Conservation (phyloP, 306 rosid genomes). For the Gynostemma pentaphyllum region DNA sequence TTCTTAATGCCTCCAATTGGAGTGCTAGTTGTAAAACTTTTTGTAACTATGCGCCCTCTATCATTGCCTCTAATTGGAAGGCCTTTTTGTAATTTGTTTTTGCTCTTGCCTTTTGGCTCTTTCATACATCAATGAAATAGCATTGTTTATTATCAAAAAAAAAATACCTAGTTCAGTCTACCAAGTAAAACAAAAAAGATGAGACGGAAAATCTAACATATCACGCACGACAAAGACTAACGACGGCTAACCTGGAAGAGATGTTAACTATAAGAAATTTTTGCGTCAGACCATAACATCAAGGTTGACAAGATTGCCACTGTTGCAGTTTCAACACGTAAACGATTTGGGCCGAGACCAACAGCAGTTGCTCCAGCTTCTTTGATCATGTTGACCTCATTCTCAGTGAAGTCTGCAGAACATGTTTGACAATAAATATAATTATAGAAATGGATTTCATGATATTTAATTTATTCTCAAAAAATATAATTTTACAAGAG, state of each 20-base stretch:
- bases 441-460: background rate
- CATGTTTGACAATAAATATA: background rate
- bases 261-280: constrained; percentile 21
- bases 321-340: constrained; percentile 90
- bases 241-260: constrained; percentile 1
- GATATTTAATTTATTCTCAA: too few relatives aligned
- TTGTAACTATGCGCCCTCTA: too few relatives aligned
- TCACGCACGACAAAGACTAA: background rate
- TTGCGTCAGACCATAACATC: constrained; percentile 69
- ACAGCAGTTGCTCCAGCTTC: constrained; percentile 72
- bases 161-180: background rate
- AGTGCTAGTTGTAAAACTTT: too few relatives aligned
- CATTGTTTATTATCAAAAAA: too few relatives aligned
- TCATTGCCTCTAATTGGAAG: too few relatives aligned
- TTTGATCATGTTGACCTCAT: constrained; percentile 47
- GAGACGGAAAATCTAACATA: background rate
- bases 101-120: too few relatives aligned
- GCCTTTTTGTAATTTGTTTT: too few relatives aligned
- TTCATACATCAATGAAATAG: too few relatives aligned
- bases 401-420: constrained; percentile 65
- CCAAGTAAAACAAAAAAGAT: background rate
- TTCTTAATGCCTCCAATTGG: too few relatives aligned
- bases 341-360: constrained; percentile 78
- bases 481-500: too few relatives aligned
- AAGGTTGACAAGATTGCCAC: constrained; percentile 64